phyloP scores from a whole-genome alignment of 768 basidiomycete species.

The Trametes cinnabarina region DNA sequence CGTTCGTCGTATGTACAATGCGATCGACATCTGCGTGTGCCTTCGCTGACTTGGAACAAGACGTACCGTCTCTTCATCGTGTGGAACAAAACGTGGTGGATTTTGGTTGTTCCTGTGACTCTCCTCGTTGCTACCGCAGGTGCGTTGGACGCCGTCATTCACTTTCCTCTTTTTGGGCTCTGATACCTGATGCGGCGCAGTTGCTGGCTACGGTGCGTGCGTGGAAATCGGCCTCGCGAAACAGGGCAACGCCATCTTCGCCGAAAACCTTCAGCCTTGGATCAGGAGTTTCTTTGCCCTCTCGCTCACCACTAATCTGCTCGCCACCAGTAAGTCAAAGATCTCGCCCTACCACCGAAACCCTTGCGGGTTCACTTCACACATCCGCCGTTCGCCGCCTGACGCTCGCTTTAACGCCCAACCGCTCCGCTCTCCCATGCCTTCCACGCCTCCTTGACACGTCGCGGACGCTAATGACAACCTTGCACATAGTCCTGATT shows the following conservation, averaged over 20 bases:
- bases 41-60: neutral
- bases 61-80: conserved; percentile 15
- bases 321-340: conserved; percentile 7
- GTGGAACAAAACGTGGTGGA: conserved; percentile 13
- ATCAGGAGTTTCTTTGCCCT: conserved; percentile 17
- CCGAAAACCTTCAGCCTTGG: conserved; percentile 13
- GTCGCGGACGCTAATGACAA: neutral
- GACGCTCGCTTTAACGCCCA: neutral
- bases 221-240: conserved; percentile 12
- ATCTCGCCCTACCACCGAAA: too few species aligned
- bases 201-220: conserved; percentile 17
- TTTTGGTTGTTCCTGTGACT: conserved; percentile 5
- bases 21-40: neutral
- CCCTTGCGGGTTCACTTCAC: neutral
- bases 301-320: conserved; percentile 16
- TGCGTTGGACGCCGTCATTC: neutral
- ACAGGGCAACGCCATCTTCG: conserved; percentile 10
- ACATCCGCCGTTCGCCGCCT: neutral
- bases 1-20: conserved; percentile 6
- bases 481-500: conserved; percentile 8
- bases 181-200: neutral
- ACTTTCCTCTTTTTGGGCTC: too few species aligned
- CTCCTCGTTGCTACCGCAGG: conserved; percentile 14
- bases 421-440: neutral
- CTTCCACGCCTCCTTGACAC: neutral